These are phyloP conservation scores for Haematococcus lacustris DNA, from an alignment of 139 green algal genomes.

Conservation along the genomic window DNA sequence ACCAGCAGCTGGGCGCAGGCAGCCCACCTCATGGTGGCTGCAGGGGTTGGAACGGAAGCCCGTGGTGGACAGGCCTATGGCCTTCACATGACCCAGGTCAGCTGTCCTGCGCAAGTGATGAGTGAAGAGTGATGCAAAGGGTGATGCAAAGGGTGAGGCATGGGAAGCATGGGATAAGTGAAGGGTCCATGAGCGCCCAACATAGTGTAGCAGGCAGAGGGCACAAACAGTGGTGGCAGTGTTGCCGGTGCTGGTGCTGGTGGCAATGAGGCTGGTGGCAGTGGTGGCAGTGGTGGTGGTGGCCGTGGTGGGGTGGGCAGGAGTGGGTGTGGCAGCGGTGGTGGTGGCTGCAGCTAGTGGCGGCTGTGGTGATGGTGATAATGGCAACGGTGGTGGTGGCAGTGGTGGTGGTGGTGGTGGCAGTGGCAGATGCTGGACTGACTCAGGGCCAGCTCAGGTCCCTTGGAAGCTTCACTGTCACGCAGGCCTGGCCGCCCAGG, in stretches of 20 bases:
- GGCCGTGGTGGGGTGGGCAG: neutral
- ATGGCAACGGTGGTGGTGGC: neutral
- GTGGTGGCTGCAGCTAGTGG: neutral
- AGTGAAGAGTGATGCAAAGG: too few species aligned
- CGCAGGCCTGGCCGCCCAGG: neutral
- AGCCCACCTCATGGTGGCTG: constrained; percentile 4
- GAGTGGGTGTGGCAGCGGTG: too few species aligned
- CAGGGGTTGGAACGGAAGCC: constrained; percentile 52
- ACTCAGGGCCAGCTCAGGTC: neutral
- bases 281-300: too few species aligned
- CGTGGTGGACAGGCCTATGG: constrained; percentile 66
- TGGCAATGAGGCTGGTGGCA: neutral
- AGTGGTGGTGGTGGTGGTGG: neutral
- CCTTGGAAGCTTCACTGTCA: neutral
- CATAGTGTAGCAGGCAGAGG: too few species aligned
- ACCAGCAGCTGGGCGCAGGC: neutral
- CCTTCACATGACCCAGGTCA: constrained; percentile 46
- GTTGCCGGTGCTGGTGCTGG: too few species aligned
- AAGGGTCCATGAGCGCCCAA: neutral
- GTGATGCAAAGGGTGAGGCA: neutral
- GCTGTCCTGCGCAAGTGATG: constrained; percentile 30
- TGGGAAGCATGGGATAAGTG: neutral
- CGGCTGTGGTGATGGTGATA: neutral
- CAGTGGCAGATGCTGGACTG: neutral
- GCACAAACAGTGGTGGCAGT: too few species aligned